Evolutionary conservation across 345 rosid species (phyloP).

Genomic region (Turnera subulata): DNA sequence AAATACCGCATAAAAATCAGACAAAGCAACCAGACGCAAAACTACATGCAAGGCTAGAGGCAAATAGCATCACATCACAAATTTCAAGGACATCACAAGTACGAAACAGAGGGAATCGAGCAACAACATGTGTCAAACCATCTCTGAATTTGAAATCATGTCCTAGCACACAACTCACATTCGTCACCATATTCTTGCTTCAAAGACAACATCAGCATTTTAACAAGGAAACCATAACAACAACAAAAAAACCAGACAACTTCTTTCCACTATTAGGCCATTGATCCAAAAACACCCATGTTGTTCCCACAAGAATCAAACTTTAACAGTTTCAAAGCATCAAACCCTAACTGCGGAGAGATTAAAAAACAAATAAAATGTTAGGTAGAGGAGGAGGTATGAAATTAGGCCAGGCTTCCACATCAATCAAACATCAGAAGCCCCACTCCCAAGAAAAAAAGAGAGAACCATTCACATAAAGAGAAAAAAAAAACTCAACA

Average conservation of each 20-base stretch:
- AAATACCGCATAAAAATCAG: neutral
- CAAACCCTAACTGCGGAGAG: conserved; percentile 3
- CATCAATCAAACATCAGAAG: conserved; percentile 15
- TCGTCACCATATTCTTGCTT: neutral
- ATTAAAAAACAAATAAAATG: neutral
- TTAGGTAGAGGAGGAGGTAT: conserved; percentile 7
- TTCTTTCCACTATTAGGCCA: too few species aligned
- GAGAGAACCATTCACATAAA: conserved; percentile 9
- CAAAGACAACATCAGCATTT: neutral
- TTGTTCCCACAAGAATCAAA: conserved; percentile 1
- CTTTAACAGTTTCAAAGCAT: neutral
- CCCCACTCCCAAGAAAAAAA: conserved; percentile 6
- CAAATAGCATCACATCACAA: neutral
- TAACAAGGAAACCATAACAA: neutral
- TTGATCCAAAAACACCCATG: neutral
- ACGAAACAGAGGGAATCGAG: neutral
- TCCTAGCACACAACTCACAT: too few species aligned
- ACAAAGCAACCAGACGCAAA: neutral
- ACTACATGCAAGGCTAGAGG: too few species aligned
- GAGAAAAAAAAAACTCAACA: neutral
- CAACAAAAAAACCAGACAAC: too few species aligned
- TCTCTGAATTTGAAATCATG: too few species aligned
- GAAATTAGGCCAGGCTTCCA: conserved; percentile 10
- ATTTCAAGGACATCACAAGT: neutral
- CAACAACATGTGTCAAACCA: neutral